These are phyloP conservation scores for Tolypocladium ophioglossoides DNA, from an alignment of 2,329 filamentous ascomycete genomes.

Conservation along the genomic window DNA sequence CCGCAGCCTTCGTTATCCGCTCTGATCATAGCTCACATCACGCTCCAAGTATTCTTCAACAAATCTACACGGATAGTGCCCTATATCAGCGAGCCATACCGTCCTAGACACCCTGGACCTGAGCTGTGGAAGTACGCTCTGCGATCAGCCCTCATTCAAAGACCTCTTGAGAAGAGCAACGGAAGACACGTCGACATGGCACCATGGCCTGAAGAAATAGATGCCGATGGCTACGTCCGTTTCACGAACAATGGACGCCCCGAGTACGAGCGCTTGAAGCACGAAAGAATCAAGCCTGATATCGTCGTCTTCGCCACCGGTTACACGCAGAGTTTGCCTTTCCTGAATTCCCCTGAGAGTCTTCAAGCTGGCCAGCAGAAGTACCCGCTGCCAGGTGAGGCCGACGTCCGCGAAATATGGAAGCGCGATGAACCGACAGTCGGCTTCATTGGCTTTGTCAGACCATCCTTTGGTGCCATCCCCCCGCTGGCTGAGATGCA, in stretches of 20 bases:
- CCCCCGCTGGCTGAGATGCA: slow-evolving; percentile 35
- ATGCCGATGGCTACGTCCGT: slow-evolving; percentile 18
- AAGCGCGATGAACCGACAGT: slow-evolving; percentile 22
- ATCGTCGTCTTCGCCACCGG: slow-evolving; percentile 33
- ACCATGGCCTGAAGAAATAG: slow-evolving; percentile 27
- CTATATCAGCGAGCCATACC: slow-evolving; percentile 23
- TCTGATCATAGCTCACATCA: no score
- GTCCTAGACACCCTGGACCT: slow-evolving; percentile 11
- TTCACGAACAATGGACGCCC: slow-evolving; percentile 21
- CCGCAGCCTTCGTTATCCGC: no score
- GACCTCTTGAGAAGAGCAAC: slow-evolving; percentile 20
- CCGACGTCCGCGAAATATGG: slow-evolving; percentile 41
- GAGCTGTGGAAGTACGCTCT: slow-evolving; percentile 11
- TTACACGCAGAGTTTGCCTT: slow-evolving; percentile 29
- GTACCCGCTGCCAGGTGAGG: slow-evolving; percentile 32
- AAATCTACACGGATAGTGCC: slow-evolving; percentile 26
- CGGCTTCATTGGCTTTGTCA: slow-evolving; percentile 34
- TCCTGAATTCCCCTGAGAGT: slow-evolving; percentile 6
- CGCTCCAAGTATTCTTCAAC: slow-evolving; percentile 25
- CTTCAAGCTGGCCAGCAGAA: slow-evolving; percentile 10
- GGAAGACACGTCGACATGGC: slow-evolving; percentile 28
- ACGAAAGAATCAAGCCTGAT: slow-evolving; percentile 23
- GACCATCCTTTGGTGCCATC: slow-evolving; percentile 32
- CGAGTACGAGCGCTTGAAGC: slow-evolving; percentile 18
- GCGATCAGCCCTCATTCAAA: slow-evolving; percentile 22